Evolutionary conservation across 2,329 filamentous ascomycete species (phyloP), one percentile per base, ranked within the genome.

Genomic region (Trichophyton equinum): DNA sequence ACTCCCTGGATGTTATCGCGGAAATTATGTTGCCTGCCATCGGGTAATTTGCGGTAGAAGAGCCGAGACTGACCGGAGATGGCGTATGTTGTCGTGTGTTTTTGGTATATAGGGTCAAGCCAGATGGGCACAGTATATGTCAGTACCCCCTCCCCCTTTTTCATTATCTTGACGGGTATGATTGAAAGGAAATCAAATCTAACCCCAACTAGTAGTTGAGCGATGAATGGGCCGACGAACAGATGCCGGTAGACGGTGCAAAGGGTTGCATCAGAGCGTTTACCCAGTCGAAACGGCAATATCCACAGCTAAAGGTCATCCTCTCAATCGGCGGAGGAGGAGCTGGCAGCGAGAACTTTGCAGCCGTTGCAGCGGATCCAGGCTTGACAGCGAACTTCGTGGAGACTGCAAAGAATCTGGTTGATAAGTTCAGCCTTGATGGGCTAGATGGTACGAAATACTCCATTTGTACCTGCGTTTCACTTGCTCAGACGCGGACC

Each of bases 41-140:
- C 20, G 18, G 44, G 44, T 22, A 47, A 38, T 38, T 47, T 20
- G 11, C 25, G 44, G 9, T 47, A 11, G 44, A 47, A 18, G 22
- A 18, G 20, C 6, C 8, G 44, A 47, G 13, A 13, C 44, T 8
- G 27, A 38, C 46, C 15, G 2, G 9, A 47, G 44, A 20, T 25
- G n/a, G 25, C 9, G 9, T 25, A 22, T 47, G 20, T 47, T 25
- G 44, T 47, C 20, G 44, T 11, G n/a, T 53, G 44, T 8, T 18
- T 53, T 53, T 46, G 27, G 25, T 30, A n/a, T 68, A 63, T 66
- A 87, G 82, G 74, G 82, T 92, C 49, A 83, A 83, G 64, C 74
- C 80, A 58, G 86, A 91, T 70, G 88, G 88, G 89, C 57, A 83
- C 82, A 59, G 83, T 92, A 64, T 87, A 88, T 78, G 88, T 91